Conservation (phyloP, 169 alveolate genomes). For the Eimeria sp. region DNA sequence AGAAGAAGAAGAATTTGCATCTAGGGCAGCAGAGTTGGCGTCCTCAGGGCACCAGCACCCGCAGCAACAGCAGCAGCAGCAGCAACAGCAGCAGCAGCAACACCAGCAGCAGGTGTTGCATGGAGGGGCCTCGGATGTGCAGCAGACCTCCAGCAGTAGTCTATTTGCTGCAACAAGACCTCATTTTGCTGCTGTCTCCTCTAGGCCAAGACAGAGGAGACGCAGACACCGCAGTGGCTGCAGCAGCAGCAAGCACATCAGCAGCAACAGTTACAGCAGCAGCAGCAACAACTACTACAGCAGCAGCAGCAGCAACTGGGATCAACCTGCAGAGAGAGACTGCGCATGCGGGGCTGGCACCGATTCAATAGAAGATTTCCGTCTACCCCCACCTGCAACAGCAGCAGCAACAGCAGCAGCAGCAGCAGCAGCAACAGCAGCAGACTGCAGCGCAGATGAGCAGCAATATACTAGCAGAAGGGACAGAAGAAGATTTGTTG, state of each 20-base stretch:
- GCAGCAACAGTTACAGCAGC: too few species aligned
- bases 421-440: slow-evolving; percentile 25
- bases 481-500: neutral
- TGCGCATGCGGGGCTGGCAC: neutral
- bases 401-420: neutral
- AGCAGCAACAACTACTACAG: neutral
- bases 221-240: slow-evolving; percentile 24
- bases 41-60: neutral
- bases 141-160: slow-evolving; percentile 29
- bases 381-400: too few species aligned
- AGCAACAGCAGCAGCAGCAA: neutral
- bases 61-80: slow-evolving; percentile 63
- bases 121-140: neutral
- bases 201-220: neutral
- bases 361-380: neutral
- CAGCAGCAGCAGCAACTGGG: slow-evolving; percentile 38
- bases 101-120: slow-evolving; percentile 52
- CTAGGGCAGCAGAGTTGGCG: neutral
- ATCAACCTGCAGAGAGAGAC: neutral
- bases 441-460: neutral
- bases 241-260: neutral
- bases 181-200: slow-evolving; percentile 46
- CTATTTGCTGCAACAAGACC: neutral
- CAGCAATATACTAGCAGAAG: neutral
- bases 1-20: neutral